Evolutionary conservation across 345 rosid species (phyloP), one percentile per base, ranked within the genome.

Genomic region (Rhizophora mangle): DNA sequence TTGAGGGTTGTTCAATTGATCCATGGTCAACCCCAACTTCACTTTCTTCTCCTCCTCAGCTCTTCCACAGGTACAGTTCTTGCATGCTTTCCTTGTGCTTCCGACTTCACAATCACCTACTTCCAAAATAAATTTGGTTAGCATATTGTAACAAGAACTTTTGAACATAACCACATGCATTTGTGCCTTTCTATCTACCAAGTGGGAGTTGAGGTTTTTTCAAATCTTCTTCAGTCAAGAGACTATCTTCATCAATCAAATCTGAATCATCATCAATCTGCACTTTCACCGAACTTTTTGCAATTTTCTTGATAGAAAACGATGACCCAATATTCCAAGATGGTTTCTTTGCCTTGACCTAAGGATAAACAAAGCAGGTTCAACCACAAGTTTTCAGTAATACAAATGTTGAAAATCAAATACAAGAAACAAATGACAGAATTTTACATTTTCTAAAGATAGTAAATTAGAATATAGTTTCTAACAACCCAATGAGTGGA

Each of bases 41-140:
- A 89, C 98, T 76, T 83, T 89, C 82, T 86, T 96, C 82, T 96
- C 97, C 39, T 61, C 87, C 82, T 95, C 99, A 37, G 97, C 98
- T 79, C 99, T 89, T n/a, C 99, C 99, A 76, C 99, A 95, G 0
- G 80, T 84, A 43, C 99, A 95, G 78, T 89, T 95, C 83, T 89
- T 92, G 89, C 98, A 95, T 68, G 99, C 99, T 83, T 92, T 95
- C 81, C 87, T 89, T 13, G 94, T 82, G 86, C 84, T 83, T 72
- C 89, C 88, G 20, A 85, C 84, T 70, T 89, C 98, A 47, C 98
- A 96, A 75, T 90, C 98, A 26, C 85, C 91, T 67, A 64, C 97
- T 95, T 79, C 74, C 81, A 24, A 69, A 37, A 53, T 1, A 26
- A 18, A 60, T 36, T 8, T 31, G 13, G 64, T 75, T 37, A 62